These are phyloP conservation scores for Sporisorium reilianum DNA, from an alignment of 1,284 basidiomycete genomes.

Conservation along the genomic window DNA sequence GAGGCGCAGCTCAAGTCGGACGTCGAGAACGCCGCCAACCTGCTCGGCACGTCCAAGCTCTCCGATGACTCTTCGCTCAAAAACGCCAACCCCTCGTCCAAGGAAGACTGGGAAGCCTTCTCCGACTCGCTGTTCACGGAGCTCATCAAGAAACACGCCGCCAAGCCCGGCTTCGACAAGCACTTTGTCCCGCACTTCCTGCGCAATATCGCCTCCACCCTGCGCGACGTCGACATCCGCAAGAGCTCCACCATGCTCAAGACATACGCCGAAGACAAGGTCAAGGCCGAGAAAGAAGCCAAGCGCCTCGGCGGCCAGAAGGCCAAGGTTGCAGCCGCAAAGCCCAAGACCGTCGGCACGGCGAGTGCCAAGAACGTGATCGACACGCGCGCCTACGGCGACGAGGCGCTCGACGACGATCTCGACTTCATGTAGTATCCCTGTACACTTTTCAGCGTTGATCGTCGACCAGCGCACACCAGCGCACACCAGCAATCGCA, in stretches of 20 bases:
- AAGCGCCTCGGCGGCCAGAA: slow-evolving; percentile 61
- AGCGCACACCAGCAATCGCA: too few relatives aligned
- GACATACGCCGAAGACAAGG: slow-evolving; percentile 64
- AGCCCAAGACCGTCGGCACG: slow-evolving; percentile 65
- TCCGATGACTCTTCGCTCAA: slow-evolving; percentile 43
- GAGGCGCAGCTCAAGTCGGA: slow-evolving; percentile 65
- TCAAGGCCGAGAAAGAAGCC: slow-evolving; percentile 62
- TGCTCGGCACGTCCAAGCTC: slow-evolving; percentile 61
- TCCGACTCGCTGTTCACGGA: slow-evolving; percentile 48
- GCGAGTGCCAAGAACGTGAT: slow-evolving; percentile 64
- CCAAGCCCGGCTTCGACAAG: slow-evolving; percentile 64
- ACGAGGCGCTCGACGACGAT: slow-evolving; percentile 67
- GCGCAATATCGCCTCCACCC: slow-evolving; percentile 38
- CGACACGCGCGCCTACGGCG: slow-evolving; percentile 63
- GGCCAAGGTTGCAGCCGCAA: slow-evolving; percentile 23
- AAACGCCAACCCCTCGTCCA: slow-evolving; percentile 52
- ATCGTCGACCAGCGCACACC: too few relatives aligned
- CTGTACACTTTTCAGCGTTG: too few relatives aligned
- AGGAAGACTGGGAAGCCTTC: slow-evolving; percentile 66
- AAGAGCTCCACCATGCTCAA: slow-evolving; percentile 58
- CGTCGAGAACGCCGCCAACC: slow-evolving; percentile 64
- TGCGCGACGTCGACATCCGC: slow-evolving; percentile 66
- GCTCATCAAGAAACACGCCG: slow-evolving; percentile 56
- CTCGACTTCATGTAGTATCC: slow-evolving; percentile 68
- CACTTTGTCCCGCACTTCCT: slow-evolving; percentile 61